Base-by-base conservation (phyloP, 2,329 filamentous ascomycete species). In the Magnaporthales sp. region DNA sequence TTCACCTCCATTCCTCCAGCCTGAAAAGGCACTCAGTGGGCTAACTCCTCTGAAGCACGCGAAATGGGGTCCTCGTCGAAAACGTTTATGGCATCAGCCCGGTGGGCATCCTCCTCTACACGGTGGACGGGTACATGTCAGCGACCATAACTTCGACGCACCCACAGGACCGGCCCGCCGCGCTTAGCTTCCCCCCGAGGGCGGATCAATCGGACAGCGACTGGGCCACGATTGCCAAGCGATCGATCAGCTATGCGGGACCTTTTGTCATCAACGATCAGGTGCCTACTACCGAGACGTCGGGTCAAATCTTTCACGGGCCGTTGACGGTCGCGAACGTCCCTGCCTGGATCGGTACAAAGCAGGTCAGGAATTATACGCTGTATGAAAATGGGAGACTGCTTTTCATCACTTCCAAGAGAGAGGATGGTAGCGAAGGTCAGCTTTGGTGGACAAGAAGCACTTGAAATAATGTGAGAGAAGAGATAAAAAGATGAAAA, bases 261-360 rank as follows among this genome's bases (percentile, higher is more conserved):
- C 70, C 70, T 19, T 68, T 70, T 19, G 66, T 67, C 22, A 66
- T 75, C 62, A 71, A 68, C 67, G 68, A 72, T 38, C 70, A 70
- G 3, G 68, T 72, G n/a, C 68, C 69, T 9, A 68, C 70, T 9
- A 70, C 65, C 10, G 29, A 54, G 0, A 67, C 65, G 11, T 56
- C 70, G 3, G 73, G 74, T 11, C 70, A 72, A 65, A 67, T 75
- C 31, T 69, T 71, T 19, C 74, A 75, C 64, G 74, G 74, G 0
- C 73, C 73, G 4, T 68, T 72, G 11, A 69, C 66, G 0, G 68
- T 73, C 1, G 72, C 73, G 3, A 71, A 73, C 60, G 64, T 75
- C 19, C 73, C 73, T 4, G 67, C 69, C 1, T 72, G 70, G 70
- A 71, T 73, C 4, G 73, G 72, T 0, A 69, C 63, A 15, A 60